Evolutionary conservation across 768 basidiomycete genomes (phyloP).

Genomic region (Pulveroboletus sp.): DNA sequence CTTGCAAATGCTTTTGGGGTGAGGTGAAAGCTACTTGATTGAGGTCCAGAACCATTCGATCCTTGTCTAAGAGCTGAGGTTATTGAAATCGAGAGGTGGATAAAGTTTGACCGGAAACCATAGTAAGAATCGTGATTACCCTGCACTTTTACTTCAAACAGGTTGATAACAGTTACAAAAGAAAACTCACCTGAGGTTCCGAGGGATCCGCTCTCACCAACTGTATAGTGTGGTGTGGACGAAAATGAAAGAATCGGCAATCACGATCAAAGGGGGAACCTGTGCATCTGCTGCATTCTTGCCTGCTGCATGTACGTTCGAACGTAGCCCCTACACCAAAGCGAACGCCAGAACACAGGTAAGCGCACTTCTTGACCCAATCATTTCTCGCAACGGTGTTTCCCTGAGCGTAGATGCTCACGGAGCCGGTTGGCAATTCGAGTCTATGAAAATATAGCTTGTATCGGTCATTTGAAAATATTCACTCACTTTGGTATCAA

Average conservation of each 20-base stretch:
- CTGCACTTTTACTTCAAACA: slow-evolving; percentile 26
- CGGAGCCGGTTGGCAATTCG: slow-evolving; percentile 8
- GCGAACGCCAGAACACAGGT: slow-evolving; percentile 78
- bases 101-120: slow-evolving; percentile 90
- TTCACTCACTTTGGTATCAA: slow-evolving; percentile 80
- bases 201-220: slow-evolving; percentile 49
- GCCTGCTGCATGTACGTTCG: slow-evolving; percentile 72
- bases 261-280: slow-evolving; percentile 67
- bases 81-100: slow-evolving; percentile 88
- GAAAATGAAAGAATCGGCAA: slow-evolving; percentile 79
- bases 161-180: not conserved
- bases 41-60: slow-evolving; percentile 12
- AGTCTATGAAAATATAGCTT: slow-evolving; percentile 17
- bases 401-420: slow-evolving; percentile 18
- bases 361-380: slow-evolving; percentile 76
- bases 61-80: slow-evolving; percentile 54
- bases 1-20: slow-evolving; percentile 83
- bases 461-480: not conserved
- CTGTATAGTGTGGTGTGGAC: slow-evolving; percentile 74
- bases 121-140: slow-evolving; percentile 70
- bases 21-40: slow-evolving; percentile 75
- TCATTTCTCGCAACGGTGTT: slow-evolving; percentile 22
- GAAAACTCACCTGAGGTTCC: slow-evolving; percentile 44
- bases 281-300: slow-evolving; percentile 60
- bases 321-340: slow-evolving; percentile 83